These are phyloP conservation scores for Gymnopus androsaceus DNA, from an alignment of 1,284 basidiomycete species.

Conservation along the genomic window DNA sequence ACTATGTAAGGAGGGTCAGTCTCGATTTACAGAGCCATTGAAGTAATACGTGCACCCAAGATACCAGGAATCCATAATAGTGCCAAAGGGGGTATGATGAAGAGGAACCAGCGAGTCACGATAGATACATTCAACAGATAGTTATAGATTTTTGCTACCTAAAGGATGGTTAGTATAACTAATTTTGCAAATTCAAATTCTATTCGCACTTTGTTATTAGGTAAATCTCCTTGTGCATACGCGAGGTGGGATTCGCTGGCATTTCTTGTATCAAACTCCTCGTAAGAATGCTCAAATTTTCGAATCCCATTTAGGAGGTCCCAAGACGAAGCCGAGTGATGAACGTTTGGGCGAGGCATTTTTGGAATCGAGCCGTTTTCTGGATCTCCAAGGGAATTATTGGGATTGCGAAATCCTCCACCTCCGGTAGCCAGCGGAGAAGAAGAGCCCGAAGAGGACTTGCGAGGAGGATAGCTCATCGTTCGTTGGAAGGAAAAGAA, in stretches of 20 bases:
- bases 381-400: not conserved
- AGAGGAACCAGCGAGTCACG: slow-evolving; percentile 79
- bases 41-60: not conserved
- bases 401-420: not conserved
- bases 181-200: slow-evolving; percentile 1
- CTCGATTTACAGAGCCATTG: too few species aligned
- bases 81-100: slow-evolving; percentile 60
- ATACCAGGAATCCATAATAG: slow-evolving; percentile 73
- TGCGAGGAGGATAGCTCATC: slow-evolving; percentile 15
- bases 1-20: slow-evolving; percentile 47
- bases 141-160: slow-evolving; percentile 66
- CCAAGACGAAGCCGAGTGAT: slow-evolving; percentile 41
- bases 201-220: slow-evolving; percentile 55
- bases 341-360: slow-evolving; percentile 12
- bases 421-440: not conserved
- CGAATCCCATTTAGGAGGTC: slow-evolving; percentile 54
- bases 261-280: slow-evolving; percentile 60
- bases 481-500: not conserved
- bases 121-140: slow-evolving; percentile 80
- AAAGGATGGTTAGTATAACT: not conserved
- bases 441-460: not conserved
- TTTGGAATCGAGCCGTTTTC: slow-evolving; percentile 11
- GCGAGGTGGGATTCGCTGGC: slow-evolving; percentile 54
- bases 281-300: slow-evolving; percentile 58
- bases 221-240: slow-evolving; percentile 66